Evolutionary conservation across 148 eudicot genomes (phyloP).

Genomic region (Pouteria glomerata): DNA sequence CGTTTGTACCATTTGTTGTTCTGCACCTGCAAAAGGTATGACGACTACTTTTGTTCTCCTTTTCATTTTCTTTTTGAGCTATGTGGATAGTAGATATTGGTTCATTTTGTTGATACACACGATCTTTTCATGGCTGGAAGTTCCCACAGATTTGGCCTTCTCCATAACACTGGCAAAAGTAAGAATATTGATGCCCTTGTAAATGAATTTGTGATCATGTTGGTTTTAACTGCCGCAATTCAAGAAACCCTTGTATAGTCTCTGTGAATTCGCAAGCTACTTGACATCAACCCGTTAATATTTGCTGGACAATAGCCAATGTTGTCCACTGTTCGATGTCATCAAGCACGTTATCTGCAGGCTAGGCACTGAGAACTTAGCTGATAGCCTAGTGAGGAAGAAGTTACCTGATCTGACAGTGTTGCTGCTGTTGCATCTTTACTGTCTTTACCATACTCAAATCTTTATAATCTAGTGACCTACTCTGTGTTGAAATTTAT

Average conservation of each 20-base stretch:
- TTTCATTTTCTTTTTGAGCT: neutral
- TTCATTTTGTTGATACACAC: neutral
- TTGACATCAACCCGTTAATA: too few species aligned
- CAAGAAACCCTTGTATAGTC: neutral
- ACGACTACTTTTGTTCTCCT: slow-evolving; percentile 5
- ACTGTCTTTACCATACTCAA: too few species aligned
- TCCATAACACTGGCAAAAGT: neutral
- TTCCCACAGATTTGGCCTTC: neutral
- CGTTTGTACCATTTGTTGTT: slow-evolving; percentile 92
- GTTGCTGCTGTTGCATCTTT: neutral
- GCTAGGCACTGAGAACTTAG: neutral
- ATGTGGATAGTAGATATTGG: neutral
- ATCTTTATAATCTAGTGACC: too few species aligned
- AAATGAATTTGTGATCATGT: neutral
- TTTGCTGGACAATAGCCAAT: neutral
- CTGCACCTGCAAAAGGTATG: slow-evolving; percentile 88
- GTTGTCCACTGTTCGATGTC: neutral
- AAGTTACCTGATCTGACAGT: neutral
- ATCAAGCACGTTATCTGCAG: neutral
- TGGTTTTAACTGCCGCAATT: neutral
- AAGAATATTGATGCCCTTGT: neutral
- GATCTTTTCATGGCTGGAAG: neutral
- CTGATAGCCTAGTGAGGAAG: neutral
- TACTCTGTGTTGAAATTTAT: neutral
- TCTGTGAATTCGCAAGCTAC: too few species aligned